Evolutionary conservation across 1,284 basidiomycete genomes (phyloP), one percentile per base, ranked within the genome.

Genomic region (Macrocystidia cucumis): DNA sequence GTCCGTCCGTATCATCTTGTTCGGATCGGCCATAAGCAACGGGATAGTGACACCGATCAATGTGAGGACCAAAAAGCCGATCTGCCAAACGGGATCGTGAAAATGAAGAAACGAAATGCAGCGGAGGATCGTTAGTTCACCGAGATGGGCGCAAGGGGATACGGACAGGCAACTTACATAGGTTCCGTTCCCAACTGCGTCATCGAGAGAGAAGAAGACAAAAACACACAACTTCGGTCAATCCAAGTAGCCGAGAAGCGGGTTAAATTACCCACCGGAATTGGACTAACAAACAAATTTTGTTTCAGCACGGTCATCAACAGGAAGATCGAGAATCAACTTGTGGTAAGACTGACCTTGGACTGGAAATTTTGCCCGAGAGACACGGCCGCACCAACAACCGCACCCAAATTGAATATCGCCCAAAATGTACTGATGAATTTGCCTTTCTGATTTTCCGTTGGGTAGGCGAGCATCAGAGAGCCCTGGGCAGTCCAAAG

Each of bases 401-500:
- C 78, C 36, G 71, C 79, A 17, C 84, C 78, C 29, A 81, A 43
- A 43, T 87, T 85, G 65, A 86, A 86, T 40, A 86, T 78, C 28
- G 65, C 50, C 85, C 84, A 89, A 55, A 88, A 83, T 29, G 84
- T 65, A 13, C 74, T 78, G 43, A 92, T 89, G 54, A 72, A 86
- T 37, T 62, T 63, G 9, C 89, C 89, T 55, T 92, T 93, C 53
- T 88, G 70, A 44, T 59, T 50, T 52, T 83, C 80, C 25, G 78
- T 87, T 0, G 86, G 81, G 54, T 91, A 92, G 1, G 83, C 71
- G 49, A 92, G 64, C 79, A 91, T 91, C 42, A 91, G 62, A 4
- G 77, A 78, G 12, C 88, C 88, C 50, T 91, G 89, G 1, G 84
- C 83, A 0, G 84, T 80, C 88, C 87, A 90, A n/a, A 92, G 64